These are phyloP conservation scores for Rhodotorula taiwanensis DNA, from an alignment of 768 basidiomycete species.

Conservation along the genomic window DNA sequence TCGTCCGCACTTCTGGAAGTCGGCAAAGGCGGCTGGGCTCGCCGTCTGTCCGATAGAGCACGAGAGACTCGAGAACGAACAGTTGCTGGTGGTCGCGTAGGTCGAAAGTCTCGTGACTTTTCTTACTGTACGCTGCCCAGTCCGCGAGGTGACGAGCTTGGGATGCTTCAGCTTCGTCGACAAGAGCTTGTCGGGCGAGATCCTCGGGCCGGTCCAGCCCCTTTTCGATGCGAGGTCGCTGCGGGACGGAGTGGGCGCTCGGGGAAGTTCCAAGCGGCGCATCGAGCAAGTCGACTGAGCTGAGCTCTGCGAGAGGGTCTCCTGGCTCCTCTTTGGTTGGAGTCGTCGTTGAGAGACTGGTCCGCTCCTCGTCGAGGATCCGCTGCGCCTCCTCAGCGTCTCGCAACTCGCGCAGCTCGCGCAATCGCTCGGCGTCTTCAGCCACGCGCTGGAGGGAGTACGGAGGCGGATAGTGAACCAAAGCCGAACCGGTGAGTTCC, in stretches of 20 bases:
- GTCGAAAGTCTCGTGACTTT: conserved; percentile 55
- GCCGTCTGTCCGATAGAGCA: conserved; percentile 58
- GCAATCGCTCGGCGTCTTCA: conserved; percentile 64
- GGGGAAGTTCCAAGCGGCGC: neutral
- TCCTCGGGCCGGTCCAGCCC: conserved; percentile 10
- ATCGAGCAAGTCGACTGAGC: neutral
- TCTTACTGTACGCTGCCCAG: conserved; percentile 31
- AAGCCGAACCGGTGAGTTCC: conserved; percentile 88
- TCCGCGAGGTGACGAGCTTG: conserved; percentile 31
- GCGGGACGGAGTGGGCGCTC: neutral
- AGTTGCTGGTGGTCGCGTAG: conserved; percentile 92
- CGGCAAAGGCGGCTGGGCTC: conserved; percentile 46
- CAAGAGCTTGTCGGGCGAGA: conserved; percentile 23
- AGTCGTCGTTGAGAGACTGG: no score
- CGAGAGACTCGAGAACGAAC: conserved; percentile 66
- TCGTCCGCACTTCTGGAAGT: conserved; percentile 59
- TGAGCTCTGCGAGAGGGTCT: conserved; percentile 5
- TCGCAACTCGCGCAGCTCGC: conserved; percentile 22
- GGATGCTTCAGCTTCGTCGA: conserved; percentile 32
- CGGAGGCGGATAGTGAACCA: conserved; percentile 84
- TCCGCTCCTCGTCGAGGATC: conserved; percentile 26
- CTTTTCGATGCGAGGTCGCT: neutral
- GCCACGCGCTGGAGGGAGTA: conserved; percentile 82
- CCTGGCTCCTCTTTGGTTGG: no score
- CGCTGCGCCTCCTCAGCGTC: conserved; percentile 33